Conservation (phyloP, 108 stramenopile genomes). For the Nitzschia palea region DNA sequence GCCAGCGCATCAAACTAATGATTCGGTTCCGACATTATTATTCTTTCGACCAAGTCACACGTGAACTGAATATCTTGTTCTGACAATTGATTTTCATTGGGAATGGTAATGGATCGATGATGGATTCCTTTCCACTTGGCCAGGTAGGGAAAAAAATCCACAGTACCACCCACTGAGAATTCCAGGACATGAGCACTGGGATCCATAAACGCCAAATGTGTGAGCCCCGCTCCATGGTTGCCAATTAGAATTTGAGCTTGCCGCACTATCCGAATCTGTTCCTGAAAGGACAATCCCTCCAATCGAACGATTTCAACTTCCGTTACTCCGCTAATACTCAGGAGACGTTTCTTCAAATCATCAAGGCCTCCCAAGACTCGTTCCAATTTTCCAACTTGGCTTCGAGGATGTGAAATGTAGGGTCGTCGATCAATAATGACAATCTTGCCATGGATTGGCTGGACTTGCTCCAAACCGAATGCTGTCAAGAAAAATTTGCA, state of each 20-base stretch:
- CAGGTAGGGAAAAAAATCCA: conserved; percentile 23
- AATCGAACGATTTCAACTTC: conserved; percentile 26
- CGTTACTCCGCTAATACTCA: neutral
- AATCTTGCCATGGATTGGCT: conserved; percentile 24
- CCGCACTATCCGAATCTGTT: conserved; percentile 28
- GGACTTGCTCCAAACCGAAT: conserved; percentile 12
- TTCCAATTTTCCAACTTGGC: conserved; percentile 2
- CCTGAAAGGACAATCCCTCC: conserved; percentile 18
- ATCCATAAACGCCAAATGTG: conserved; percentile 27
- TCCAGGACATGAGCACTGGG: conserved; percentile 15
- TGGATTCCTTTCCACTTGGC: conserved; percentile 17
- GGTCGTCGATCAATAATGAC: conserved; percentile 45
- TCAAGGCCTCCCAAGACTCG: neutral
- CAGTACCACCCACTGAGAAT: neutral
- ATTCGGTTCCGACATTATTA: no score
- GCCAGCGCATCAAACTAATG: no score
- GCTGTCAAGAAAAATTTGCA: conserved; percentile 24
- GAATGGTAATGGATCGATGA: neutral
- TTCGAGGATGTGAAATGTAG: conserved; percentile 43
- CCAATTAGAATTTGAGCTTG: conserved; percentile 37
- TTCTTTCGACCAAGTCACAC: no score
- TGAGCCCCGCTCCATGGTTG: conserved; percentile 34
- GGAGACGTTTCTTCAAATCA: neutral
- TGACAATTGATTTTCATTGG: neutral
- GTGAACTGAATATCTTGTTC: no score